Evolutionary conservation across 495 filamentous ascomycete genomes (phyloP).

Genomic region (Lophiotrema nucula): DNA sequence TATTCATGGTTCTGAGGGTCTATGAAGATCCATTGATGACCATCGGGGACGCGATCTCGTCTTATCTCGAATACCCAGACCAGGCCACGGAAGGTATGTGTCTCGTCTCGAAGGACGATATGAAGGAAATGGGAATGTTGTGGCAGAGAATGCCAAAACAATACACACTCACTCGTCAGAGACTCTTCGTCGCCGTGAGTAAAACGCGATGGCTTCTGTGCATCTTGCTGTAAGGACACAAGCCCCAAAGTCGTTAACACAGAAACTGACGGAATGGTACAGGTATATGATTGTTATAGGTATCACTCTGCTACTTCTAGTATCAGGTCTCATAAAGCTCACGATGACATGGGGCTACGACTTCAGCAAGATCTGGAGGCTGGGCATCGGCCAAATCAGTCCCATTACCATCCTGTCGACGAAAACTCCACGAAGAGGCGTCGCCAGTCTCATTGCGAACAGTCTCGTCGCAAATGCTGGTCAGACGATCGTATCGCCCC

Average conservation of each 20-base stretch:
- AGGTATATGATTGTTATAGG: not conserved
- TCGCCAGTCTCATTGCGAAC: not conserved
- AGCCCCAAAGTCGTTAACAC: not conserved
- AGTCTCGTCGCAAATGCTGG: slow-evolving; percentile 6
- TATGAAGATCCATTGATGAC: not conserved
- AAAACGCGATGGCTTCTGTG: slow-evolving; percentile 1
- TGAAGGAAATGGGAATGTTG: not conserved
- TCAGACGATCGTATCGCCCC: slow-evolving; percentile 9
- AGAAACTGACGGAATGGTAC: not conserved
- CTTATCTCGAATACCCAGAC: not conserved
- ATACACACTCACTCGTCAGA: not conserved
- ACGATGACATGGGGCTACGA: not conserved
- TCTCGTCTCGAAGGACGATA: not conserved
- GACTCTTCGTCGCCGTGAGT: not conserved
- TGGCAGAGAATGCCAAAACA: not conserved
- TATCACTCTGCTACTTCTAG: not conserved
- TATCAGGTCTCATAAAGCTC: not conserved
- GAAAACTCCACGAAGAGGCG: not conserved
- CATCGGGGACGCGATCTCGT: slow-evolving; percentile 1
- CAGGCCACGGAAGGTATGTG: not conserved
- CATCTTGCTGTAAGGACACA: not conserved
- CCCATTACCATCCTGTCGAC: not conserved
- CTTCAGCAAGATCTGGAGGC: not conserved
- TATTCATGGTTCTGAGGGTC: not conserved
- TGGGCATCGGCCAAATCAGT: not conserved